Base-by-base conservation (phyloP, 257 asterid species). In the Agastache rugosa region DNA sequence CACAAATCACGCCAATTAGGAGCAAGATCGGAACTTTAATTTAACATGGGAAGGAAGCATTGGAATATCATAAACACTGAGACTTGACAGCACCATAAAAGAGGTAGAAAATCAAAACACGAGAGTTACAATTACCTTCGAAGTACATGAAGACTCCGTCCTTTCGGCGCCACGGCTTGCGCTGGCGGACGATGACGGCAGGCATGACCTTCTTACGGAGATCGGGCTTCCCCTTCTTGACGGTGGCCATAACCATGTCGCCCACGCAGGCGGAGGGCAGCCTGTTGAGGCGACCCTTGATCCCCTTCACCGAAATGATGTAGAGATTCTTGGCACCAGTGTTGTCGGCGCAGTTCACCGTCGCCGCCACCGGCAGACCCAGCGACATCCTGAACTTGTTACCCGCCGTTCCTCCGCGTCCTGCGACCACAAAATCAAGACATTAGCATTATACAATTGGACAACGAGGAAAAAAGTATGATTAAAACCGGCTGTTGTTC, bases 91-190 rank as follows among this genome's bases (percentile, higher is more conserved):
- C 19, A 67, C 3, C 1, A 1, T 1, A 5, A 72, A 9, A 68
- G 16, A 19, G 17, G 17, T 7, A 68, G 20, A 65, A 17, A 37
- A 39, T 8, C 5, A 5, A 12, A 11, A 2, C 17, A 1, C 0
- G 16, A 25, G 41, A 58, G 37, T 27, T 6, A 17, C 5, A 59
- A 17, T 25, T 84, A 86, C 91, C 93, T 86, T 88, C 91, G 51
- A 88, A 88, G 89, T 88, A 86, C 91, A 86, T 88, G 83, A 72
- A 88, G 20, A 88, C 93, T 16, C 93, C 93, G 23, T 88, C 93
- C 93, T 88, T 88, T 86, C 93, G 86, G 81, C 91, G 87, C 91
- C 89, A 86, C 0, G 91, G 93, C 81, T 88, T 88, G 75, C 91
- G 85, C 81, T 86, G 93, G 72, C 93, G 85, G 47, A 86, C 93